Base-by-base conservation (phyloP, 805 yeast genomes). In the Saccharomycopsis guyanensis region DNA sequence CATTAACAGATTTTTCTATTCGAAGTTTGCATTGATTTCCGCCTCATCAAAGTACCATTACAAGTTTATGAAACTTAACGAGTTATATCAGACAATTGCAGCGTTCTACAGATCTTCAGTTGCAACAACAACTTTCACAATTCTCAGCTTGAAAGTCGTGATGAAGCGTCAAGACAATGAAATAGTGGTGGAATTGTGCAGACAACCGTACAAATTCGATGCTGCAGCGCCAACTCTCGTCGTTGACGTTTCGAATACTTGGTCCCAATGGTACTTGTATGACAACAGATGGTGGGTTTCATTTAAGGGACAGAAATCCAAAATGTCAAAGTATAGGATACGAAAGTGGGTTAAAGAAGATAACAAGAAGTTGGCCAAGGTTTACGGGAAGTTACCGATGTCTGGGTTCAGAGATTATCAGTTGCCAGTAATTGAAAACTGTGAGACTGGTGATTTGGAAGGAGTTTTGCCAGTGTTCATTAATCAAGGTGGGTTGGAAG, bases 281-380 rank as follows among this genome's bases (percentile, higher is more conserved):
- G 70, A 66, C 40, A 51, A 58, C 22, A 44, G 69, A 40, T 63
- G 53, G 42, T 61, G 65, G 65, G 34, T 63, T 10, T 25, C 29
- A 10, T 7, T 25, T 10, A 25, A 25, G 29, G 29, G 29, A 10
- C n/a, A n/a, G n/a, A n/a, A n/a, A n/a, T n/a, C n/a, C n/a, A n/a
- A n/a, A n/a, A n/a, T n/a, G n/a, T n/a, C n/a, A n/a, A n/a, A n/a
- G n/a, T n/a, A n/a, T n/a, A n/a, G n/a, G n/a, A n/a, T n/a, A n/a
- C n/a, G n/a, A n/a, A n/a, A n/a, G n/a, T n/a, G n/a, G n/a, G n/a
- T n/a, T n/a, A n/a, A n/a, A n/a, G n/a, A n/a, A n/a, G n/a, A n/a
- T n/a, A n/a, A n/a, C n/a, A n/a, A n/a, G n/a, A n/a, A n/a, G n/a
- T n/a, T n/a, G n/a, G n/a, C n/a, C n/a, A n/a, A n/a, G n/a, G n/a